Percentiles rank a stretch among this genome's conserved stretches.
These are phyloP conservation scores for Cafeteria roenbergensis DNA, from an alignment of 108 stramenopile species.

Conservation along the genomic window DNA sequence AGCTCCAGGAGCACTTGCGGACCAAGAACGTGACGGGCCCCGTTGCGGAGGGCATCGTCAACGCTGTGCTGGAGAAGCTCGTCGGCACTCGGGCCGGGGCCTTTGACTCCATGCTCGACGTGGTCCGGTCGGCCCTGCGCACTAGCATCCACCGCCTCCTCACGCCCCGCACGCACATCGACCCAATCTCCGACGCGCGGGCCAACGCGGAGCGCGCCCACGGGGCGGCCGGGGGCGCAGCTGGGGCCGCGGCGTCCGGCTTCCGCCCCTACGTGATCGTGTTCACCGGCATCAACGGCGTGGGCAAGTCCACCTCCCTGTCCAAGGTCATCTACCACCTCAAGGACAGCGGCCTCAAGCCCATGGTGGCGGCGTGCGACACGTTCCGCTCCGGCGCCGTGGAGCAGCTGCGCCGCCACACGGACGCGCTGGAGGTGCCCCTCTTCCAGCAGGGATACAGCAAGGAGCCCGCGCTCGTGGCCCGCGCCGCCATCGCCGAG, in stretches of 20 bases:
- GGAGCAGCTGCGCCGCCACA: conserved; percentile 82
- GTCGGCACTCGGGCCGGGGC: conserved; percentile 27
- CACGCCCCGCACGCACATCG: conserved; percentile 26
- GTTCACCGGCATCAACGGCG: conserved; percentile 88
- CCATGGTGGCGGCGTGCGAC: conserved; percentile 73
- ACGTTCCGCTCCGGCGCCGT: conserved; percentile 94
- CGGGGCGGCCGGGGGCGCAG: too few species aligned
- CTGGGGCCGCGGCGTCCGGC: conserved; percentile 17
- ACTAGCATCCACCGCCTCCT: conserved; percentile 33
- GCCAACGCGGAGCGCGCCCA: conserved; percentile 12
- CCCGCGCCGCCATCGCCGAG: conserved; percentile 68
- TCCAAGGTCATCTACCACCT: conserved; percentile 48
- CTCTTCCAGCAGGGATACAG: conserved; percentile 80
- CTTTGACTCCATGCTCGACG: conserved; percentile 18
- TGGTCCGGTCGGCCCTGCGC: conserved; percentile 29
- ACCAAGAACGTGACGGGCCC: conserved; percentile 74
- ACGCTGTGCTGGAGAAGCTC: conserved; percentile 30
- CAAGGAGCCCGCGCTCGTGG: conserved; percentile 78
- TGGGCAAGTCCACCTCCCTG: conserved; percentile 43
- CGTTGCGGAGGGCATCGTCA: conserved; percentile 46
- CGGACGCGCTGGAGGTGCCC: conserved; percentile 68
- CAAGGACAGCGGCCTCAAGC: conserved; percentile 40
- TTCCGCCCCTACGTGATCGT: conserved; percentile 65
- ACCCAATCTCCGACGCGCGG: conserved; percentile 21
- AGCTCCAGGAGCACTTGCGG: conserved; percentile 63